Conservation (phyloP, 495 filamentous ascomycete species). For the Mytilinidion resinicola region DNA sequence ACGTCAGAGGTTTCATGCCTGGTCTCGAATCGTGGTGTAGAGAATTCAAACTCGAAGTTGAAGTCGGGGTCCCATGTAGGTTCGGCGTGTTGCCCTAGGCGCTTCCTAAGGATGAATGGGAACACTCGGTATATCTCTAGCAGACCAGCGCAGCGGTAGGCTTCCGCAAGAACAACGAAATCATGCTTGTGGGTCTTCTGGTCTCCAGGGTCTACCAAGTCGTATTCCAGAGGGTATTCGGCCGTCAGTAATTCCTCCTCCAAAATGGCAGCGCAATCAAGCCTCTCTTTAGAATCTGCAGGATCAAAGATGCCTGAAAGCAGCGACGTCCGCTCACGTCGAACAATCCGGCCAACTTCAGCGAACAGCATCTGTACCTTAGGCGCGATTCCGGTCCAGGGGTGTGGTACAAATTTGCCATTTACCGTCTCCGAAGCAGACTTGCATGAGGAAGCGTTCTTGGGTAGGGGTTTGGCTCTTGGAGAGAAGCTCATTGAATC, state of each 20-base stretch:
- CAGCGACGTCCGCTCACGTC: conserved; percentile 40
- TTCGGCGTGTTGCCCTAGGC: conserved; percentile 32
- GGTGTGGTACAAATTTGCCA: conserved; percentile 41
- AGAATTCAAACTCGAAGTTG: conserved; percentile 20
- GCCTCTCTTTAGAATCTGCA: conserved; percentile 32
- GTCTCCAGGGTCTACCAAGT: conserved; percentile 49
- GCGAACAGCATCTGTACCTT: conserved; percentile 50
- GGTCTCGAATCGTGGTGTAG: conserved; percentile 16
- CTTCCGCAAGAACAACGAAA: conserved; percentile 52
- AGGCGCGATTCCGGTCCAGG: conserved; percentile 54
- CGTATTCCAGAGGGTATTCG: conserved; percentile 44
- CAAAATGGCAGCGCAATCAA: conserved; percentile 42
- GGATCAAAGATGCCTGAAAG: conserved; percentile 9
- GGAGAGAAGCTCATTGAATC: conserved; percentile 18
- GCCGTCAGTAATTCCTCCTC: conserved; percentile 48
- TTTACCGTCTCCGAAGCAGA: conserved; percentile 13
- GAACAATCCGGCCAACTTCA: conserved; percentile 49
- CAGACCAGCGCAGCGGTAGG: conserved; percentile 49
- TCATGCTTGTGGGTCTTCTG: conserved; percentile 52
- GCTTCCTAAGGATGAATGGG: conserved; percentile 44
- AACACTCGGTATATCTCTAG: conserved; percentile 52
- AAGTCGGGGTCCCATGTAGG: conserved; percentile 15
- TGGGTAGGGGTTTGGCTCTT: conserved; percentile 32
- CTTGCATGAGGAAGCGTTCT: neutral
- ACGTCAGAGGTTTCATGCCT: conserved; percentile 27